phyloP scores from a whole-genome alignment of 2,329 filamentous ascomycete species.

The Microdochium bolleyi region DNA sequence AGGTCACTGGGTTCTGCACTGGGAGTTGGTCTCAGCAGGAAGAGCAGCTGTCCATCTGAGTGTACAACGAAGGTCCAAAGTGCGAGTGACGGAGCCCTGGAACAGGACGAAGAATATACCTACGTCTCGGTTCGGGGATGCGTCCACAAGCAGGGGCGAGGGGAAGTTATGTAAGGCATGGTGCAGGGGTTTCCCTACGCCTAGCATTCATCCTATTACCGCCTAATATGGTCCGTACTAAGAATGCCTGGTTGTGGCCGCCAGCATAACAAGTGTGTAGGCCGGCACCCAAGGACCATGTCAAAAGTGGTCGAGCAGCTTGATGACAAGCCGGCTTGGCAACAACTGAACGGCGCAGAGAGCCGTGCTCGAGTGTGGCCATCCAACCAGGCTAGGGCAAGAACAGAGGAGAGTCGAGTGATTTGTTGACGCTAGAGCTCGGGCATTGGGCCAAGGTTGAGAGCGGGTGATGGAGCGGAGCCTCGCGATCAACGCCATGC shows the following conservation, averaged over 20 bases:
- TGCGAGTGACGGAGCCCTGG: not conserved
- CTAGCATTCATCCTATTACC: not conserved
- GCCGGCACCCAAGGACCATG: not conserved
- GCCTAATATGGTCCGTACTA: not conserved
- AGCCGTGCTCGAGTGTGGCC: not conserved
- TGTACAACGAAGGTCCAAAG: too few relatives aligned
- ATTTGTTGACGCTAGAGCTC: too few relatives aligned
- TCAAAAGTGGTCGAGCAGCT: not conserved
- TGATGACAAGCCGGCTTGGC: not conserved
- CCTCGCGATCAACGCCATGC: too few relatives aligned
- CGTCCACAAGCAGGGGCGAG: not conserved
- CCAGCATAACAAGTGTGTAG: too few relatives aligned
- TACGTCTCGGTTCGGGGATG: not conserved
- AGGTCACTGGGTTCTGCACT: too few relatives aligned
- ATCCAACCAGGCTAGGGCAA: too few relatives aligned
- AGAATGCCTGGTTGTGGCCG: not conserved
- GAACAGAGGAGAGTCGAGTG: too few relatives aligned
- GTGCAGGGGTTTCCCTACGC: not conserved
- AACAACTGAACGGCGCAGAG: not conserved
- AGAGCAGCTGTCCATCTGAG: too few relatives aligned
- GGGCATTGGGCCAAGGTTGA: too few relatives aligned
- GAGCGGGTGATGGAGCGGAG: too few relatives aligned
- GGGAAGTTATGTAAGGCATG: not conserved
- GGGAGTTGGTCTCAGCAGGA: too few relatives aligned
- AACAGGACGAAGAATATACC: not conserved